Conservation (phyloP, 2,329 filamentous ascomycete species). For the Didymella glomerata region DNA sequence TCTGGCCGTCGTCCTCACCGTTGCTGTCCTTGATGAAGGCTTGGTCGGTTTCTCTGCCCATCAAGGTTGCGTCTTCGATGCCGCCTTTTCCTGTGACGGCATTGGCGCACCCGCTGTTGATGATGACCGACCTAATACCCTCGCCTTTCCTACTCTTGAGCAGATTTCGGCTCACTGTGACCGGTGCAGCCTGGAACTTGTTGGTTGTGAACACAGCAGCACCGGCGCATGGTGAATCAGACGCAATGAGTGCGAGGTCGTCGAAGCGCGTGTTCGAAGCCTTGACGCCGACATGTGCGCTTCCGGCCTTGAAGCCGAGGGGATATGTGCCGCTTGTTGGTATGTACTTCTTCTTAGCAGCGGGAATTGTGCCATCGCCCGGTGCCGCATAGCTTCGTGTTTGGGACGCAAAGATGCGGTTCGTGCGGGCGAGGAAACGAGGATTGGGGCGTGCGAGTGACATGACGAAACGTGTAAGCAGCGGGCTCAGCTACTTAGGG, state of each 20-base stretch:
- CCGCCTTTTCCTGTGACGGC: conserved; percentile 93
- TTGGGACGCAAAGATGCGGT: conserved; percentile 46
- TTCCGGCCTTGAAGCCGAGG: conserved; percentile 85
- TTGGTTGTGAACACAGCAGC: conserved; percentile 98
- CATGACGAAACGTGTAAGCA: conserved; percentile 29
- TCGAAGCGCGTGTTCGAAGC: conserved; percentile 89
- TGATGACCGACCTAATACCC: conserved; percentile 80
- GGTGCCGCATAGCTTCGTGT: conserved; percentile 67
- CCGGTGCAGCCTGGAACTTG: conserved; percentile 95
- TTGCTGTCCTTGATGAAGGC: conserved; percentile 57
- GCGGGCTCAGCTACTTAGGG: neutral
- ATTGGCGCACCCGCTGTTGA: conserved; percentile 97
- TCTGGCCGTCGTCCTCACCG: conserved; percentile 54
- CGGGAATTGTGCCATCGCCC: conserved; percentile 69
- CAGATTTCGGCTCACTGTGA: conserved; percentile 81
- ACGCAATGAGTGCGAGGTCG: conserved; percentile 87
- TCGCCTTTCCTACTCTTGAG: conserved; percentile 71
- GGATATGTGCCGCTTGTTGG: conserved; percentile 87
- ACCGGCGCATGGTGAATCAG: conserved; percentile 83
- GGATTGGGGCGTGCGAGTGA: conserved; percentile 42
- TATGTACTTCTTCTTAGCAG: conserved; percentile 88
- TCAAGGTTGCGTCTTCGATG: conserved; percentile 83
- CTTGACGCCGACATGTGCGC: conserved; percentile 92
- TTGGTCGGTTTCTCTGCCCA: conserved; percentile 81
- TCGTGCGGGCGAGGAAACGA: conserved; percentile 39